Conservation (phyloP, 2,329 filamentous ascomycete genomes). For the Phialophora macrospora region DNA sequence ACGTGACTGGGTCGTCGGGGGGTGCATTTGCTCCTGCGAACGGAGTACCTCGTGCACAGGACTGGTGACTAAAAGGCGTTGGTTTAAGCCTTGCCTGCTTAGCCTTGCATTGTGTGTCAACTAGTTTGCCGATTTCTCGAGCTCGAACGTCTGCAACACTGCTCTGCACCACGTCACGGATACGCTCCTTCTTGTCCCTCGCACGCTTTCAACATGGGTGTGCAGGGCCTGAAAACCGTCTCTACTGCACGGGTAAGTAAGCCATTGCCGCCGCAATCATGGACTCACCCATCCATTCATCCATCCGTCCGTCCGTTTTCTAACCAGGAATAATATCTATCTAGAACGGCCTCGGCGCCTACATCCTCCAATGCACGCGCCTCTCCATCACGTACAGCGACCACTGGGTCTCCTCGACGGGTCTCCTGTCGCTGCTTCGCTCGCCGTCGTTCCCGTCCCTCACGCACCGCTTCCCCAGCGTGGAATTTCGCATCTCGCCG, state of each 20-base stretch:
- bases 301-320: background rate
- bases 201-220: constrained; percentile 45
- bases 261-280: constrained; percentile 37
- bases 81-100: background rate
- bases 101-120: background rate
- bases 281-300: background rate
- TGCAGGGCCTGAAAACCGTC: constrained; percentile 58
- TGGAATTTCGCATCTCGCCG: constrained; percentile 91
- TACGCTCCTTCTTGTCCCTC: background rate
- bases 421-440: constrained; percentile 75
- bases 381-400: constrained; percentile 98
- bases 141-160: background rate
- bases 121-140: background rate
- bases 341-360: constrained; percentile 94
- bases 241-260: constrained; percentile 63
- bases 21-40: too few species aligned
- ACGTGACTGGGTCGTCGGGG: background rate
- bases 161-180: background rate
- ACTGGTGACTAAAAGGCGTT: background rate
- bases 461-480: constrained; percentile 77
- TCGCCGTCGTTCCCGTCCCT: constrained; percentile 69
- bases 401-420: constrained; percentile 87
- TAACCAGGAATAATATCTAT: background rate
- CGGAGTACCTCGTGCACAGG: too few species aligned
- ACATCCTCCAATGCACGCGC: constrained; percentile 95